These are phyloP conservation scores for Dionaea muscipula DNA, from an alignment of 179 eudicot genomes.

Conservation along the genomic window DNA sequence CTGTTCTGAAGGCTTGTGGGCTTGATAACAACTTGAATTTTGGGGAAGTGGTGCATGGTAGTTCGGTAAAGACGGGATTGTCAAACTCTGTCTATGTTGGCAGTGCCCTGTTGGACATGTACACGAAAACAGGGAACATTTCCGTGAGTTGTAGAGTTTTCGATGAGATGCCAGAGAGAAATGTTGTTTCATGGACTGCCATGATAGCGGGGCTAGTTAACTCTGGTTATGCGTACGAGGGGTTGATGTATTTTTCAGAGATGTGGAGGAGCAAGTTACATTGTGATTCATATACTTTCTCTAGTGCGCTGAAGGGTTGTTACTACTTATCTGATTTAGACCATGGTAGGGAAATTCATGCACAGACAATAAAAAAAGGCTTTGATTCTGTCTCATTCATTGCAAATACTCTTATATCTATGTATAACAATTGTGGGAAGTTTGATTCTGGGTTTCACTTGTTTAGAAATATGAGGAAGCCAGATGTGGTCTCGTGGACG, in stretches of 20 bases:
- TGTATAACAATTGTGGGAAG: conserved; percentile 83
- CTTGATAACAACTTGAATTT: conserved; percentile 15
- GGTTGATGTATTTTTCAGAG: conserved; percentile 51
- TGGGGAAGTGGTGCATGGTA: conserved; percentile 57
- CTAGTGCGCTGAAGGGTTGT: conserved; percentile 89
- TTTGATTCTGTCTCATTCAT: conserved; percentile 46
- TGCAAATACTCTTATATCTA: conserved; percentile 60
- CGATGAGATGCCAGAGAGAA: conserved; percentile 70
- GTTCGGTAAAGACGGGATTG: conserved; percentile 44
- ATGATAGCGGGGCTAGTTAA: conserved; percentile 73
- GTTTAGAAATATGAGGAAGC: conserved; percentile 49
- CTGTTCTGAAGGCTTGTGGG: conserved; percentile 80
- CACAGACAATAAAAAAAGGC: conserved; percentile 55
- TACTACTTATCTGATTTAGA: conserved; percentile 40
- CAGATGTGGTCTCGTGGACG: conserved; percentile 87
- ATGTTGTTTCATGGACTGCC: conserved; percentile 91
- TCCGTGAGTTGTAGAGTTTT: conserved; percentile 57
- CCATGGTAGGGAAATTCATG: conserved; percentile 67
- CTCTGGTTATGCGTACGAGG: conserved; percentile 45
- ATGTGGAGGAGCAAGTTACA: conserved; percentile 42
- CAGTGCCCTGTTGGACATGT: conserved; percentile 81
- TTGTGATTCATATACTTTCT: conserved; percentile 58
- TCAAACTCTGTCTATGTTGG: conserved; percentile 77
- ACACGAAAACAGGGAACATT: conserved; percentile 43
- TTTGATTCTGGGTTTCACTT: conserved; percentile 50